Evolutionary conservation across 352 stramenopile species (phyloP).

Genomic region (Globisporangium parvum): DNA sequence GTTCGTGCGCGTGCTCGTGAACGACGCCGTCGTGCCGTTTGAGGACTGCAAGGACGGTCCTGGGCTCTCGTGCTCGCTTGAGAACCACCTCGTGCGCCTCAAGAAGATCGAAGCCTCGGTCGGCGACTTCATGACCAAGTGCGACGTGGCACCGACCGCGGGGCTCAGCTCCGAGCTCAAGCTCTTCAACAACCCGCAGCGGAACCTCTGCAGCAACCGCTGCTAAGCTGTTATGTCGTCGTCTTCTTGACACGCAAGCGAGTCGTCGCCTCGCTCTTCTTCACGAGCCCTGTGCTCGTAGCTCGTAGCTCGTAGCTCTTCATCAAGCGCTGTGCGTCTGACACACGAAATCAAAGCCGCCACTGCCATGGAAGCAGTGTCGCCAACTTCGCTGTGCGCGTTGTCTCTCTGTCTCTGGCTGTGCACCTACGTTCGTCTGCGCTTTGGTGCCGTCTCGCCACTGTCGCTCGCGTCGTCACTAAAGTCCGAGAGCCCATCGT

Average conservation of each 20-base stretch:
- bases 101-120: slow-evolving; percentile 23
- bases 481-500: slow-evolving; percentile 12
- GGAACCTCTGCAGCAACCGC: slow-evolving; percentile 26
- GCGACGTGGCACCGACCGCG: slow-evolving; percentile 23
- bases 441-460: slow-evolving; percentile 1
- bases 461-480: slow-evolving; percentile 10
- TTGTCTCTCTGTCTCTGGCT: neutral
- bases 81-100: slow-evolving; percentile 36
- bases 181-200: slow-evolving; percentile 39
- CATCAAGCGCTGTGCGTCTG: too few relatives aligned
- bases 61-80: slow-evolving; percentile 37
- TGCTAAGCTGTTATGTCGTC: slow-evolving; percentile 3
- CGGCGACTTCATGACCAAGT: slow-evolving; percentile 40
- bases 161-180: slow-evolving; percentile 29
- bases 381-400: too few relatives aligned
- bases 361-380: too few relatives aligned
- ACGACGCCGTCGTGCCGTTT: slow-evolving; percentile 42
- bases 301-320: too few relatives aligned
- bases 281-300: too few relatives aligned
- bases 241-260: too few relatives aligned
- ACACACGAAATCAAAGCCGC: too few relatives aligned
- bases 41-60: slow-evolving; percentile 35
- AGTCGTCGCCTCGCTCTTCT: neutral
- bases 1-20: slow-evolving; percentile 46
- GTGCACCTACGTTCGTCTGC: neutral